These are phyloP conservation scores for Leccinum holopus DNA, from an alignment of 1,284 basidiomycete species.

Conservation along the genomic window DNA sequence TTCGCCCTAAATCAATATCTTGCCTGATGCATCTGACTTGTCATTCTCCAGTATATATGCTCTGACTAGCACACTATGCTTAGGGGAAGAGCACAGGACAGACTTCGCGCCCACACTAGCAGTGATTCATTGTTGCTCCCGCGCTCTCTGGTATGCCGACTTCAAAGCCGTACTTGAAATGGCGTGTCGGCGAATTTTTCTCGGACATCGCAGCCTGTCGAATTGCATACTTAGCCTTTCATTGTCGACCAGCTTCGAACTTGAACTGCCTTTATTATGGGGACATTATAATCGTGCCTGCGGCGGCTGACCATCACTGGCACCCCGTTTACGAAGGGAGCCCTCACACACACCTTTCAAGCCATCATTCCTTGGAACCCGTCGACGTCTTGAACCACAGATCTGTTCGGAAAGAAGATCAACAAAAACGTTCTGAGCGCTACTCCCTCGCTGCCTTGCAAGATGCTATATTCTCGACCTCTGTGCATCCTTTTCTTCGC, in stretches of 20 bases:
- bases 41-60: neutral
- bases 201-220: neutral
- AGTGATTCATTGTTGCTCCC: neutral
- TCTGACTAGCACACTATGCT: too few species aligned
- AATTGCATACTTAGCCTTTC: neutral
- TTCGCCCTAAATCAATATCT: neutral
- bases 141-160: neutral
- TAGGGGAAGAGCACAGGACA: too few species aligned
- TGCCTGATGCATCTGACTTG: neutral
- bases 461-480: constrained; percentile 18
- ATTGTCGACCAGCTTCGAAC: neutral
- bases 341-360: neutral
- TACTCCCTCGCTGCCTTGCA: constrained; percentile 5
- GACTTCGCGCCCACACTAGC: neutral
- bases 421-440: neutral
- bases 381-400: neutral
- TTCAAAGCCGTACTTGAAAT: neutral
- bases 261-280: neutral
- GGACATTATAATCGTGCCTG: constrained; percentile 6
- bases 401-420: neutral
- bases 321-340: constrained; percentile 4
- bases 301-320: constrained; percentile 4
- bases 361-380: neutral
- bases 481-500: constrained; percentile 15
- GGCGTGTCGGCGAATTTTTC: neutral